phyloP scores from a whole-genome alignment of 306 rosid genomes.

The Ceratonia siliqua region DNA sequence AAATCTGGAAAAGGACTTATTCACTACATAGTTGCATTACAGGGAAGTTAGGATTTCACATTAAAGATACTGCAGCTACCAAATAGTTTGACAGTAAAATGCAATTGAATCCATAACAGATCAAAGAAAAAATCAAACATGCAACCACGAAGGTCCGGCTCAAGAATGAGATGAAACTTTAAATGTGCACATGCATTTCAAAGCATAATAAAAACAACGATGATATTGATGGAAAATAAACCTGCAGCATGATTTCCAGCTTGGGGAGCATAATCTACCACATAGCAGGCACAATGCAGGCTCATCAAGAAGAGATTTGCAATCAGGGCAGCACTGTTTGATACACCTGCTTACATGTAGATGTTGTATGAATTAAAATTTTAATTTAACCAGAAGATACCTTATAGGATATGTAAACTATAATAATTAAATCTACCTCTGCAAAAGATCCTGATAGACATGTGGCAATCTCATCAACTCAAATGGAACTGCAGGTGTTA shows the following conservation, averaged over 20 bases:
- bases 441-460: slow-evolving; percentile 89
- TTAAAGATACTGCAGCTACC: background rate
- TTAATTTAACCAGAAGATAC: background rate
- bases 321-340: slow-evolving; percentile 75
- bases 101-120: slow-evolving; percentile 18
- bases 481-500: slow-evolving; percentile 86
- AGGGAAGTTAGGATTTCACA: background rate
- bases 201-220: background rate
- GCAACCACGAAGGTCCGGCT: background rate
- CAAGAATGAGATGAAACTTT: background rate
- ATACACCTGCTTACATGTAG: slow-evolving; percentile 59
- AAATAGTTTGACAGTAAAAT: slow-evolving; percentile 17
- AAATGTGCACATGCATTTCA: slow-evolving; percentile 20
- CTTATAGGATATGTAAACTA: background rate
- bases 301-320: slow-evolving; percentile 67
- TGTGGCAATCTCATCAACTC: slow-evolving; percentile 79
- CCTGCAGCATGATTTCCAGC: slow-evolving; percentile 97
- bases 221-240: slow-evolving; percentile 39
- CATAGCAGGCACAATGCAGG: slow-evolving; percentile 94
- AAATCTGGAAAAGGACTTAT: background rate
- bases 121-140: background rate
- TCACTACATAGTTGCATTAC: background rate
- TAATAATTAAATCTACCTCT: slow-evolving; percentile 57
- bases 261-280: slow-evolving; percentile 88
- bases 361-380: background rate